Conservation (phyloP, 257 asterid genomes). For the Solanum paucissectum region DNA sequence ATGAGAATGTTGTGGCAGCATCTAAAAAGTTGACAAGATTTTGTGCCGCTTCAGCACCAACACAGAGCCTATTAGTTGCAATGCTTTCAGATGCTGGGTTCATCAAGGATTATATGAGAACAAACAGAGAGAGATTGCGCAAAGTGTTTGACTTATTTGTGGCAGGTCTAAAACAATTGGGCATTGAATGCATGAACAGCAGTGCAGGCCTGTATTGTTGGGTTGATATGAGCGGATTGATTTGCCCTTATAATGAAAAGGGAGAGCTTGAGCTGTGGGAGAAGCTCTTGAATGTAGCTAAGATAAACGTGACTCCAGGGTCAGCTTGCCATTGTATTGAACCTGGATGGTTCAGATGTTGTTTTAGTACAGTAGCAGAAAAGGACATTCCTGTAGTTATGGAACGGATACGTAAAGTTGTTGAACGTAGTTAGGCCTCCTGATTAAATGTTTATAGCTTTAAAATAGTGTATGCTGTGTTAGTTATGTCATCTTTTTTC, state of each 20-base stretch:
- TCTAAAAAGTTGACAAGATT: slow-evolving; percentile 70
- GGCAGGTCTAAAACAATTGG: slow-evolving; percentile 47
- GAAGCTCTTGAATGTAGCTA: slow-evolving; percentile 56
- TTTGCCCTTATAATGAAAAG: slow-evolving; percentile 63
- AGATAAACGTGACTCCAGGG: slow-evolving; percentile 79
- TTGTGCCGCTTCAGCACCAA: slow-evolving; percentile 76
- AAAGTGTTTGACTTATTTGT: slow-evolving; percentile 46
- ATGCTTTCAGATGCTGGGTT: slow-evolving; percentile 77
- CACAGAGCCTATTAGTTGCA: slow-evolving; percentile 60
- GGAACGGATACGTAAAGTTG: slow-evolving; percentile 53
- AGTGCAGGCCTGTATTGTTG: slow-evolving; percentile 81
- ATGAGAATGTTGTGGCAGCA: slow-evolving; percentile 71
- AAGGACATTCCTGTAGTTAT: slow-evolving; percentile 61
- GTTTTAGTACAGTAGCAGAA: slow-evolving; percentile 57
- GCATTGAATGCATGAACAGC: slow-evolving; percentile 59
- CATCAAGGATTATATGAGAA: slow-evolving; percentile 36
- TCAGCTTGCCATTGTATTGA: slow-evolving; percentile 96
- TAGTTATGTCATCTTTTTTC: neutral
- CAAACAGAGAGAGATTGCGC: slow-evolving; percentile 50
- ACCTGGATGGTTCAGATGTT: slow-evolving; percentile 95
- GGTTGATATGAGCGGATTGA: slow-evolving; percentile 88
- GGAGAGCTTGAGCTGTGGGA: slow-evolving; percentile 96
- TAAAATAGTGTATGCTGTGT: slow-evolving; percentile 1
- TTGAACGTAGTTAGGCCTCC: slow-evolving; percentile 61
- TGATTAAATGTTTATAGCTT: slow-evolving; percentile 23